Base-by-base conservation (phyloP, 208 protist genomes). In the Leishmania braziliensis region DNA sequence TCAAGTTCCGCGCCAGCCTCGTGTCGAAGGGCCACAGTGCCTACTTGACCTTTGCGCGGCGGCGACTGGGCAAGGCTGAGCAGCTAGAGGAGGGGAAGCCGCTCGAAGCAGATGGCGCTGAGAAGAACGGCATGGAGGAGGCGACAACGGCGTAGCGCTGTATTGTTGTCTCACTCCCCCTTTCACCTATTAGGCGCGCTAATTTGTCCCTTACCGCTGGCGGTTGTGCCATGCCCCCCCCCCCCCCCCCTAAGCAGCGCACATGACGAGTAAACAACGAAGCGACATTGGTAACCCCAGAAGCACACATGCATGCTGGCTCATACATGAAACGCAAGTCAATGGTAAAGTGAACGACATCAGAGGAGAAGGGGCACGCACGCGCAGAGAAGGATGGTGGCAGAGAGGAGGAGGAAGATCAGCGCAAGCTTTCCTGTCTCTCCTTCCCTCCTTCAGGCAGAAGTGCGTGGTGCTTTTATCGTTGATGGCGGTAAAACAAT, bases 11-110 rank as follows among this genome's bases (percentile, higher is more conserved):
- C 12, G 79, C 91, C 0, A 85, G 84, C 26, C 36, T 86, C 58
- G 89, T 94, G 58, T 95, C 89, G 9, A 96, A 94, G 74, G 96
- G 96, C 16, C 96, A 98, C 87, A 98, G 94, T 71, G 94, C 94
- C 46, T 98, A 98, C 86, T 88, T 98, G 46, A 97, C 93, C 14
- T 98, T 98, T 88, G 95, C 95, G 8, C 86, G 94, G 10, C 86
- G 91, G 29, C 91, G 95, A 26, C 92, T 94, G 26, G 56, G 65
- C 23, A 68, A 74, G 63, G 50, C 70, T 1, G 81, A 62, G 20
- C 73, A 39, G 82, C 78, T 72, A 36, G 80, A 85, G 51, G 75
- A 77, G 81, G 53, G 4, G 36, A n/a, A 26, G 36, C 33, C 8
- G 54, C 20, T 72, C 26, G 43, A 51, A 46, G 69, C 2, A 26